A percentile compares a stretch with the other conserved stretches of the same genome.
Evolutionary conservation across 2,329 filamentous ascomycete genomes (phyloP).

Genomic region (Arthrobotrys musiformis): DNA sequence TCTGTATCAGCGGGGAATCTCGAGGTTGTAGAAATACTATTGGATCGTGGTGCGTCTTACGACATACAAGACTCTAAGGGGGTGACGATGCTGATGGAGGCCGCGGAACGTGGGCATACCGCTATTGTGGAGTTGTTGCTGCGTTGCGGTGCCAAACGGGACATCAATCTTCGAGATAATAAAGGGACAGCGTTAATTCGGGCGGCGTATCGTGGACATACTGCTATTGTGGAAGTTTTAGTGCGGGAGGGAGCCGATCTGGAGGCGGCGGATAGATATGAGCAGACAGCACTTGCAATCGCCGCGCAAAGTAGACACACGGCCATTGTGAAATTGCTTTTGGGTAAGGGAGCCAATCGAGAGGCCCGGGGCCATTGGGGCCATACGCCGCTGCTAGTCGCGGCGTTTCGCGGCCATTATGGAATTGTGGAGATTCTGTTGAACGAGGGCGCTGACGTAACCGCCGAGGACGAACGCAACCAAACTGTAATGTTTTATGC

Average conservation of each 20-base stretch:
- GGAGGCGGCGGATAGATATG: neutral
- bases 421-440: too few species aligned
- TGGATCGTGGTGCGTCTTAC: too few species aligned
- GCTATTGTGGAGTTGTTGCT: conserved; percentile 5
- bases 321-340: neutral
- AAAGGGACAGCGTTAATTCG: neutral
- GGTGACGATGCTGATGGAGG: neutral
- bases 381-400: too few species aligned
- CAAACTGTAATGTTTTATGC: too few species aligned
- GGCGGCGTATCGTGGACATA: neutral
- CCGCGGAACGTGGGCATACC: neutral
- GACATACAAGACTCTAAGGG: neutral
- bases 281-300: neutral
- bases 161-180: neutral
- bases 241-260: neutral
- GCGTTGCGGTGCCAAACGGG: neutral
- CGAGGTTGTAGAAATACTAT: too few species aligned
- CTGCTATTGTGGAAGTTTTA: neutral
- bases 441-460: too few species aligned
- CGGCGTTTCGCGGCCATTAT: too few species aligned
- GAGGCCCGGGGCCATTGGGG: too few species aligned
- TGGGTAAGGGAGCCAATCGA: neutral
- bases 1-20: too few species aligned
- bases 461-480: too few species aligned
- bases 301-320: neutral